Conservation (phyloP, 1,284 basidiomycete species). For the Sporisorium iseilematis-ciliati region DNA sequence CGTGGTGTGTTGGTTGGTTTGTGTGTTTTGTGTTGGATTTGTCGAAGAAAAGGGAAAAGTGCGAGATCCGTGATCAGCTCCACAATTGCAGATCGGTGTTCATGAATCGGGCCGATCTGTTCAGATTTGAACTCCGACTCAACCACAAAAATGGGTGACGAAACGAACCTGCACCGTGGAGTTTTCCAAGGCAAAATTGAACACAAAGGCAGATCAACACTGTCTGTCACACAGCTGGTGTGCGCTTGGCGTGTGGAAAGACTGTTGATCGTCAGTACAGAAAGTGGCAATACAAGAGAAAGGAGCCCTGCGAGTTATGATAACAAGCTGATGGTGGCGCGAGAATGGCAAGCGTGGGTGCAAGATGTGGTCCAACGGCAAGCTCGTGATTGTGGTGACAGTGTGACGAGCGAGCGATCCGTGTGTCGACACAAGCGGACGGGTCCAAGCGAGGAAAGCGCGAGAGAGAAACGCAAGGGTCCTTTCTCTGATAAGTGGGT, state of each 20-base stretch:
- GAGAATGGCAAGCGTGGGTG: too few relatives aligned
- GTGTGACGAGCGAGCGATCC: too few relatives aligned
- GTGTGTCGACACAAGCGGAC: too few relatives aligned
- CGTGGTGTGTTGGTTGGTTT: slow-evolving; percentile 2
- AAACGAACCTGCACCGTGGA: slow-evolving; percentile 38
- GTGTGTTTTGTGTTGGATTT: slow-evolving; percentile 6
- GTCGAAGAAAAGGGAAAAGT: slow-evolving; percentile 24
- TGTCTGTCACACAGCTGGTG: too few relatives aligned
- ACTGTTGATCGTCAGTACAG: too few relatives aligned
- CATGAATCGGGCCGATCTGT: slow-evolving; percentile 2
- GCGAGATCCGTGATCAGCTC: slow-evolving; percentile 31
- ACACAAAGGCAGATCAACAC: too few relatives aligned
- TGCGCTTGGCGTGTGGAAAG: too few relatives aligned
- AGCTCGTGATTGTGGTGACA: too few relatives aligned
- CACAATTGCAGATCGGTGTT: slow-evolving; percentile 18
- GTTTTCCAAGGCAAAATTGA: slow-evolving; percentile 12
- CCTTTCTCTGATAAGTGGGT: not conserved
- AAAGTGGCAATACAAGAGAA: too few relatives aligned
- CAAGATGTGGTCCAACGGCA: too few relatives aligned
- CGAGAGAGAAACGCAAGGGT: not conserved
- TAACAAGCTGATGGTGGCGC: too few relatives aligned
- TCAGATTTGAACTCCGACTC: not conserved
- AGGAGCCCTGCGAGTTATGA: too few relatives aligned
- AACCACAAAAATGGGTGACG: slow-evolving; percentile 5
- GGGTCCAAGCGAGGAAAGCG: not conserved